phyloP scores from a whole-genome alignment of 176 grass and related monocot genomes.

The Stipa capillata region DNA sequence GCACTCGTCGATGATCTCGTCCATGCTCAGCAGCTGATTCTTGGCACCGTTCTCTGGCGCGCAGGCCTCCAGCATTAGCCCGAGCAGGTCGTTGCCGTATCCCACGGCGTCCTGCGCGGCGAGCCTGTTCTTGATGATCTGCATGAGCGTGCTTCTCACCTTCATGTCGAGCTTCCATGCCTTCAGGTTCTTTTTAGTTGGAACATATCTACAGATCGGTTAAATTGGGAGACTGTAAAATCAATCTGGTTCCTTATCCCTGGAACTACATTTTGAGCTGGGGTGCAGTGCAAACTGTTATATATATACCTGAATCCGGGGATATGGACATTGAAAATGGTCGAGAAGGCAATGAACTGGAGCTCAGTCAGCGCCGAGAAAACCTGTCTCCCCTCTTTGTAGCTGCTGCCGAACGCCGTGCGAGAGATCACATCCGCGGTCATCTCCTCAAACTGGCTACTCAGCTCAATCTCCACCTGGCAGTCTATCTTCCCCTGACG shows the following conservation, averaged over 20 bases:
- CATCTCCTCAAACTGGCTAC: slow-evolving; percentile 45
- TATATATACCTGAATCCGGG: slow-evolving; percentile 24
- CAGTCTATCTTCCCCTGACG: neutral
- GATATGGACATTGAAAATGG: neutral
- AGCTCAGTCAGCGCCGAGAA: slow-evolving; percentile 36
- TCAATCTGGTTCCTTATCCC: no score
- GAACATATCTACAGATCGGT: slow-evolving; percentile 21
- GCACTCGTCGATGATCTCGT: slow-evolving; percentile 65
- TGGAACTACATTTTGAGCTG: neutral
- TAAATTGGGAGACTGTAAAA: no score
- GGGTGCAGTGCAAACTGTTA: neutral
- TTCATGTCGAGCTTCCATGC: slow-evolving; percentile 26
- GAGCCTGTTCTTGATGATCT: slow-evolving; percentile 22
- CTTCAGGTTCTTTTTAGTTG: slow-evolving; percentile 12
- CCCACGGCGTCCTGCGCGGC: neutral
- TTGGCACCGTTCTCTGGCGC: neutral
- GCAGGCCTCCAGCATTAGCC: slow-evolving; percentile 42
- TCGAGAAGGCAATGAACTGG: slow-evolving; percentile 9
- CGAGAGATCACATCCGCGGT: slow-evolving; percentile 45
- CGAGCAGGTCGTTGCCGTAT: slow-evolving; percentile 37
- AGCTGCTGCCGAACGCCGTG: slow-evolving; percentile 53
- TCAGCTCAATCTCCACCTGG: slow-evolving; percentile 26
- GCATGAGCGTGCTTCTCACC: slow-evolving; percentile 14
- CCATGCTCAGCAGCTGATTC: slow-evolving; percentile 19
- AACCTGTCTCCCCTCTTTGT: slow-evolving; percentile 23